Conservation (phyloP, 1,284 basidiomycete species). For the Volvariella volvacea region DNA sequence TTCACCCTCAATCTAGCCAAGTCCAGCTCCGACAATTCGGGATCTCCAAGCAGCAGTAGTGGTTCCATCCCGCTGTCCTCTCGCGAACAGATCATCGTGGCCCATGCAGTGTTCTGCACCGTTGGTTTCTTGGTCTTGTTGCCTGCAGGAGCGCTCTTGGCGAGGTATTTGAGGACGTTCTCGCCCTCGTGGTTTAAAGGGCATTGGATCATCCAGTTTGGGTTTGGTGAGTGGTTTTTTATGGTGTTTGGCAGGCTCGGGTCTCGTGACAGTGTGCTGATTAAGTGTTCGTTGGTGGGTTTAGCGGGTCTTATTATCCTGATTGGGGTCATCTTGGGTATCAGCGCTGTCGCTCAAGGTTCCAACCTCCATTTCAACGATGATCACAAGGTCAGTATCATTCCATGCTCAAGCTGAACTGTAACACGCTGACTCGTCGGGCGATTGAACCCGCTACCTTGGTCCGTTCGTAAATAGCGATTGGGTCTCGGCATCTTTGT, state of each 20-base stretch:
- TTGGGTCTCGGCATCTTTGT: constrained; percentile 48
- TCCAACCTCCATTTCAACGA: constrained; percentile 34
- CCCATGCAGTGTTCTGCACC: constrained; percentile 46
- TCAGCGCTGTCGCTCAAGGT: background rate
- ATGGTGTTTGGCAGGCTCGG: no score
- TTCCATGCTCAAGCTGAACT: no score
- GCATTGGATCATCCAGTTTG: constrained; percentile 31
- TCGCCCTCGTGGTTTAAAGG: constrained; percentile 53
- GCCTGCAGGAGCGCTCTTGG: constrained; percentile 51
- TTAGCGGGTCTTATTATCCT: background rate
- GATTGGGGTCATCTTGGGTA: background rate
- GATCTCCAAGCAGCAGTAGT: background rate
- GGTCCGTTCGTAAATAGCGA: constrained; percentile 26
- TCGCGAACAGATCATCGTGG: constrained; percentile 36
- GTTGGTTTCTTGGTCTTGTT: constrained; percentile 57
- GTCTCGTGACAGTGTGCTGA: background rate
- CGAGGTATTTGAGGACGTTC: constrained; percentile 53
- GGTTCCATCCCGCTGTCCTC: background rate
- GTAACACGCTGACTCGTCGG: no score
- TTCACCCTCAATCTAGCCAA: background rate
- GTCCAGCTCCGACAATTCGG: background rate
- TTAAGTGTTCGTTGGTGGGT: background rate
- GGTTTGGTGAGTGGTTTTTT: background rate
- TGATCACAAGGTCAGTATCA: constrained; percentile 39
- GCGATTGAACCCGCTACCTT: constrained; percentile 1